Base-by-base conservation (phyloP, 768 basidiomycete genomes). In the Boletus rubroflammeus region DNA sequence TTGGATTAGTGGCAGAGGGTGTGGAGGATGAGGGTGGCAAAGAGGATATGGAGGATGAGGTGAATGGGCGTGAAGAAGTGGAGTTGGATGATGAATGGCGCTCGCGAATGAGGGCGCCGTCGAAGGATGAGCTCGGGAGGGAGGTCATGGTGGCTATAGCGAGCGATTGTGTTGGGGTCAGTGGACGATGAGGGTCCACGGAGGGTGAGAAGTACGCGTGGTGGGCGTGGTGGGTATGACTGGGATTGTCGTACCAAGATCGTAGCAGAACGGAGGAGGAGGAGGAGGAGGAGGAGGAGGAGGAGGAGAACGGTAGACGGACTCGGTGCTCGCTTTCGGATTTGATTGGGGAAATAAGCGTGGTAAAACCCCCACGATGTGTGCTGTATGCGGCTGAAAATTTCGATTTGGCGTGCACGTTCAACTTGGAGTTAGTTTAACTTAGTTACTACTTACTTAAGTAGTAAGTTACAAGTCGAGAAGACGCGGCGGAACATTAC, bases 11-110 rank as follows among this genome's bases (percentile, higher is more conserved):
- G 38, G 76, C 64, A 8, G 76, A 69, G 28, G 68, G 53, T 3
- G 58, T 51, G 6, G 67, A 57, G 28, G 62, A 50, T 1, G 72
- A 59, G 7, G 65, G 59, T 31, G 62, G 61, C 15, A 68, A 44
- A 40, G 73, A 58, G 13, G 69, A 55, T 2, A 67, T 54, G 3
- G 65, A 64, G 3, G 67, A 58, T 6, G 77, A 70, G 6, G 70
- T 62, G 35, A 70, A 67, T 8, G 73, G 64, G 34, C 69, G 58
- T 5, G 68, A 63, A 10, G 76, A 68, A 10, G 65, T 50, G 17
- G 65, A 60, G 19, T 45, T 53, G 25, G 64, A 61, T 32, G 62
- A 60, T 0, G 67, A 57, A 42, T 59, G 52, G 40, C 67, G 66
- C 29, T 68, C 65, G 17, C 61, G 68, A 6, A 61, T 55, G 3